Base-by-base conservation (phyloP, 177 flowering plant genomes). In the Telopea speciosissima region DNA sequence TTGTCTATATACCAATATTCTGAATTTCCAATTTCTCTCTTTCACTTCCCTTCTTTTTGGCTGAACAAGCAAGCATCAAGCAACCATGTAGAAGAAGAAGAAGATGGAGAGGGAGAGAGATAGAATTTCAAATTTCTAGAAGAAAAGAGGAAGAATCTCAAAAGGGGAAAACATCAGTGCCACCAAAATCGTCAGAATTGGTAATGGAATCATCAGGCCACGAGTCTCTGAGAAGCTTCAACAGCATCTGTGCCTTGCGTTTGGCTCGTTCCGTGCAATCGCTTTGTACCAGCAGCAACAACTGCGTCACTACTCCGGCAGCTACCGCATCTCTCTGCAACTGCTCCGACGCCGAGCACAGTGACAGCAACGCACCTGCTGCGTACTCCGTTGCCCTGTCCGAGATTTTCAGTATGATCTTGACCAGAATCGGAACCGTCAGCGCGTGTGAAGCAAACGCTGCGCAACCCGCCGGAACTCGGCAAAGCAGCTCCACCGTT, bases 331-430 rank as follows among this genome's bases (percentile, higher is more conserved):
- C 97, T 42, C 80, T 79, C 78, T 84, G 89, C 52, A 81, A 63
- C 77, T 61, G 74, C 74, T 90, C 97, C 75, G 90, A 81, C 60
- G 82, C 85, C 65, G 95, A 78, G 74, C 97, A 92, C 1, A 94
- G 83, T 26, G 95, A 72, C 25, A 85, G 71, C 70, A 92, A 77
- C 1, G 97, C 93, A 13, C 96, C 98, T 6, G 95, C 88, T 0
- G 98, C 98, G 67, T 87, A 88, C 85, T 94, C 98, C 63, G 98
- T 92, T 68, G 96, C 98, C 19, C 97, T 74, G 9, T 90, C 97
- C 11, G 98, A 94, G 2, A 94, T 73, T 71, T 86, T 89, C 65
- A 92, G 78, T 1, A 94, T 89, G 3, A 80, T 81, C 75, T 85
- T 92, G 72, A 94, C 98, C 56, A 94, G 79, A 28, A 87, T 60